Conservation (phyloP, 2,329 filamentous ascomycete species). For the Aspergillus sp. region DNA sequence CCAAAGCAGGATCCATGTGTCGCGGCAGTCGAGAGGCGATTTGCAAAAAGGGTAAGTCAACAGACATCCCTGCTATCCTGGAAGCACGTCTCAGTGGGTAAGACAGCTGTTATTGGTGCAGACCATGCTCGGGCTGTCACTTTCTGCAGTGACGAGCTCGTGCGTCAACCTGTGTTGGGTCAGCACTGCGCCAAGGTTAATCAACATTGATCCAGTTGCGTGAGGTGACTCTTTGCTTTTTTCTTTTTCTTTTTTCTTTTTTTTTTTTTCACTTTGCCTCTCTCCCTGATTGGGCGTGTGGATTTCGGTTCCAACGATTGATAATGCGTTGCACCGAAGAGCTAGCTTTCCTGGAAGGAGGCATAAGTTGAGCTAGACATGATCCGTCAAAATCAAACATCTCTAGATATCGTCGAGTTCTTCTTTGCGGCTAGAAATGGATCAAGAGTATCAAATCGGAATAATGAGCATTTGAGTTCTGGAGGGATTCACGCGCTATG, state of each 20-base stretch:
- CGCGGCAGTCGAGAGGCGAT: conserved; percentile 8
- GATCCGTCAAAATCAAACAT: not conserved
- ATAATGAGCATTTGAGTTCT: not conserved
- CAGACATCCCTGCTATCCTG: conserved; percentile 12
- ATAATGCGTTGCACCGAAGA: not conserved
- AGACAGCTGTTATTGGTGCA: conserved; percentile 21
- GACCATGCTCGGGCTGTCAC: conserved; percentile 13
- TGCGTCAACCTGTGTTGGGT: conserved; percentile 16
- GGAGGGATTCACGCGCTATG: not conserved
- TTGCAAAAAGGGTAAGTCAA: conserved; percentile 10
- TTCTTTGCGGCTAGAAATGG: not conserved
- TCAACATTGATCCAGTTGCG: conserved; percentile 14
- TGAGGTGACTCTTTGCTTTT: not conserved
- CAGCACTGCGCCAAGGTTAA: conserved; percentile 16
- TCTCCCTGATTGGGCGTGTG: not conserved
- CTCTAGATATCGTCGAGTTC: not conserved
- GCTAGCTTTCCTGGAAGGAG: not conserved
- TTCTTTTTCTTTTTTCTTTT: conserved; percentile 5
- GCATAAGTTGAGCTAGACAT: not conserved
- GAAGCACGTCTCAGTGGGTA: conserved; percentile 18
- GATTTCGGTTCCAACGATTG: not conserved
- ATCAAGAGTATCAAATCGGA: not conserved
- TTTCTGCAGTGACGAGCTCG: conserved; percentile 21
- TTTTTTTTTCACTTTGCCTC: conserved; percentile 5
- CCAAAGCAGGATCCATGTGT: conserved; percentile 7